phyloP scores from a whole-genome alignment of 495 filamentous ascomycete genomes.

The Penicillium bialowiezense region DNA sequence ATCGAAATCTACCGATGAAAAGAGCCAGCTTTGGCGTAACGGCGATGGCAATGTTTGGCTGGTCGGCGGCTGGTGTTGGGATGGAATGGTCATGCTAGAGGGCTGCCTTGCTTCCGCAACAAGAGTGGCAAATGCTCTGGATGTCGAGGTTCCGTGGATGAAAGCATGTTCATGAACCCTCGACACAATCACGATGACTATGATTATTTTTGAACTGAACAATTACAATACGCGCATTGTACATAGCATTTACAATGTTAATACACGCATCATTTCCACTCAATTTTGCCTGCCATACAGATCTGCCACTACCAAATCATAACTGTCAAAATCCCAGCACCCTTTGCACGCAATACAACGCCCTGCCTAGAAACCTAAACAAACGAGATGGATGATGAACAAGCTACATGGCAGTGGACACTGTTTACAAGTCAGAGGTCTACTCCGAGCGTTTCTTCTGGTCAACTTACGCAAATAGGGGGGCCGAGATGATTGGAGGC shows the following conservation, averaged over 20 bases:
- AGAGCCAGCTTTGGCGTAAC: slow-evolving; percentile 41
- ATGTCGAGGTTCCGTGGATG: slow-evolving; percentile 43
- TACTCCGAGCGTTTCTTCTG: neutral
- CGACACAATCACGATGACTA: neutral
- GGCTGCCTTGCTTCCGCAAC: slow-evolving; percentile 56
- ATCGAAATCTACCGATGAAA: slow-evolving; percentile 1
- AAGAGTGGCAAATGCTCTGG: slow-evolving; percentile 46
- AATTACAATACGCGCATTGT: slow-evolving; percentile 4
- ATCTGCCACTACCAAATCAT: too few species aligned
- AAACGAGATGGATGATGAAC: slow-evolving; percentile 1
- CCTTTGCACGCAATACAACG: too few species aligned
- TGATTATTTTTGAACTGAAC: too few species aligned
- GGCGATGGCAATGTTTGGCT: slow-evolving; percentile 51
- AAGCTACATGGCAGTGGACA: slow-evolving; percentile 13
- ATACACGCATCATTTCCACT: neutral
- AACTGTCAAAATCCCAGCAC: too few species aligned
- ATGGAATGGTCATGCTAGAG: slow-evolving; percentile 61
- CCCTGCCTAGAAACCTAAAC: slow-evolving; percentile 5
- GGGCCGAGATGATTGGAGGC: slow-evolving; percentile 11
- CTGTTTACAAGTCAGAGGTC: neutral
- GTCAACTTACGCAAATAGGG: slow-evolving; percentile 20
- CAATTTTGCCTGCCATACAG: too few species aligned
- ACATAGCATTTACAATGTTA: slow-evolving; percentile 3
- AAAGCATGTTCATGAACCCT: neutral
- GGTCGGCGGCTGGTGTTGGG: slow-evolving; percentile 61